Conservation (phyloP, 176 grass and related monocot species). For the Bolboschoenus planiculmis region DNA sequence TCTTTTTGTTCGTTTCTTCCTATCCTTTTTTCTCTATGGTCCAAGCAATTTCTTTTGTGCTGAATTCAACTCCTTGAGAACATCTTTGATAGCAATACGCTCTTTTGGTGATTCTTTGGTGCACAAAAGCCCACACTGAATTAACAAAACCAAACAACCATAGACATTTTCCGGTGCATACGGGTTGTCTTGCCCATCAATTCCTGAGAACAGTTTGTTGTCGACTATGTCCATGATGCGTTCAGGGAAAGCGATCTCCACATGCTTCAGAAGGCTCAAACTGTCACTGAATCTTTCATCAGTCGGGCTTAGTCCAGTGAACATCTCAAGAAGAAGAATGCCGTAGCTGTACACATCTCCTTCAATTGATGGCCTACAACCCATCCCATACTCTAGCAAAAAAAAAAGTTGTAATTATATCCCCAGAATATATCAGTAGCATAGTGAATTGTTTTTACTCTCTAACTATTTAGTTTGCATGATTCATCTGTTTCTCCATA, state of each 20-base stretch:
- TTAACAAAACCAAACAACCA: conserved; percentile 19
- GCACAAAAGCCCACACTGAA: conserved; percentile 13
- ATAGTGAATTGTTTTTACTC: not conserved
- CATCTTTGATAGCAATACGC: conserved; percentile 17
- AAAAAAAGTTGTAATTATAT: no score
- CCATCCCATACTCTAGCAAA: conserved; percentile 34
- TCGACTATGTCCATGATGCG: conserved; percentile 26
- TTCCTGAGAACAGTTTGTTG: not conserved
- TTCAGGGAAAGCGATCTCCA: conserved; percentile 19
- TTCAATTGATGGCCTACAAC: conserved; percentile 8
- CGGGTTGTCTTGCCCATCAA: not conserved
- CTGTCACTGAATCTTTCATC: conserved; percentile 23
- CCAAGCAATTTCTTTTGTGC: conserved; percentile 24
- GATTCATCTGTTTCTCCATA: no score
- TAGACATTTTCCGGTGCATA: not conserved
- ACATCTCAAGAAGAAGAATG: conserved; percentile 42
- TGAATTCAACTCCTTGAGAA: conserved; percentile 21
- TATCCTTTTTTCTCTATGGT: no score
- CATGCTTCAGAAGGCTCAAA: conserved; percentile 16
- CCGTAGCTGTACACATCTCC: conserved; percentile 44
- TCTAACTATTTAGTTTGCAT: no score
- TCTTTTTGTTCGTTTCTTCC: no score
- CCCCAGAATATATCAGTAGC: not conserved
- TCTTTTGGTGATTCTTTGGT: conserved; percentile 21
- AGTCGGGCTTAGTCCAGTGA: conserved; percentile 34